Percentiles rank a stretch among this genome's conserved stretches.
Evolutionary conservation across 2,329 filamentous ascomycete species (phyloP).

Genomic region (Phyllosticta citrichinensis): DNA sequence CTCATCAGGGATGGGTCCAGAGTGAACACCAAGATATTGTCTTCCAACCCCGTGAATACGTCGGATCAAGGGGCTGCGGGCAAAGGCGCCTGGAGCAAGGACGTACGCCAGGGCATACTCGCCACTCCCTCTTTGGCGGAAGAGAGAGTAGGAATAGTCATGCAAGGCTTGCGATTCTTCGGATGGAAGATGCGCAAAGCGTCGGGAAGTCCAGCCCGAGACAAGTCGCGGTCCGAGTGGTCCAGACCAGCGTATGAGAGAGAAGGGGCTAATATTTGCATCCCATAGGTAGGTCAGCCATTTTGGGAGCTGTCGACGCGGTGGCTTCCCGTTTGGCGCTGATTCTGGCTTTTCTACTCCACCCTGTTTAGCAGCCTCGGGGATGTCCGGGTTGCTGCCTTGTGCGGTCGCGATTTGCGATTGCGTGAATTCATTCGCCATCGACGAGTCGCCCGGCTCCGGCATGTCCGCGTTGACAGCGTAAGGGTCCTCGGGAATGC

Average conservation of each 20-base stretch:
- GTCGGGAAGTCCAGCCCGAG: slow-evolving; percentile 86
- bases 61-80: slow-evolving; percentile 75
- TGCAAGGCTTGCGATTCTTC: slow-evolving; percentile 78
- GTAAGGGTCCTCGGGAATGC: slow-evolving; percentile 88
- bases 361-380: slow-evolving; percentile 25
- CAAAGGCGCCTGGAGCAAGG: slow-evolving; percentile 86
- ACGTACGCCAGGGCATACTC: slow-evolving; percentile 92
- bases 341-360: background rate
- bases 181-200: slow-evolving; percentile 78
- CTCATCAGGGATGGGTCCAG: slow-evolving; percentile 15
- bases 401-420: slow-evolving; percentile 47
- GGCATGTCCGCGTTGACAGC: slow-evolving; percentile 74
- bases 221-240: slow-evolving; percentile 86
- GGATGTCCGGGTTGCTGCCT: slow-evolving; percentile 58
- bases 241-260: slow-evolving; percentile 75
- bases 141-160: slow-evolving; percentile 88
- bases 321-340: background rate
- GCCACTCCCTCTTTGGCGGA: slow-evolving; percentile 81
- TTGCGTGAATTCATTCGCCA: slow-evolving; percentile 70
- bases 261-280: slow-evolving; percentile 91
- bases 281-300: slow-evolving; percentile 96
- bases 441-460: slow-evolving; percentile 59
- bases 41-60: slow-evolving; percentile 79
- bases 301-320: slow-evolving; percentile 55
- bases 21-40: slow-evolving; percentile 41